A percentile compares a stretch with the other conserved stretches of the same genome.
These are phyloP conservation scores for Penicillium sp. DNA, from an alignment of 2,329 filamentous ascomycete species.

Conservation along the genomic window DNA sequence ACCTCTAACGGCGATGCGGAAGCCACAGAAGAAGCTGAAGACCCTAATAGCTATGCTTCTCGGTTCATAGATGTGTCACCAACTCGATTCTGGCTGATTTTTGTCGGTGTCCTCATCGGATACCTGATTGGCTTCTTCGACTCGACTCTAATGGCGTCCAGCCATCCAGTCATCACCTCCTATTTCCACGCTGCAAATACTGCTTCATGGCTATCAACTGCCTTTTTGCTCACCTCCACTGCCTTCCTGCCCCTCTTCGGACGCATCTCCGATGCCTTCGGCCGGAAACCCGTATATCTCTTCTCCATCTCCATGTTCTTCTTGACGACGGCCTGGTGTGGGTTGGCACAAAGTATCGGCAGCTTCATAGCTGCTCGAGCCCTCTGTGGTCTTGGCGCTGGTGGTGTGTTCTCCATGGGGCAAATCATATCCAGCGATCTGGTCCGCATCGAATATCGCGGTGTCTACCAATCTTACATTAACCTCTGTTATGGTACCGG, in stretches of 20 bases:
- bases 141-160: constrained; percentile 79
- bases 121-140: constrained; percentile 70
- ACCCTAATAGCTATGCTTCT: constrained; percentile 32
- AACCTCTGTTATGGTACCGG: constrained; percentile 44
- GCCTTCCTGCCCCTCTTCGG: constrained; percentile 77
- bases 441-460: constrained; percentile 69
- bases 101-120: constrained; percentile 61
- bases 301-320: constrained; percentile 66
- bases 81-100: constrained; percentile 65
- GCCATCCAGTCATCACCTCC: constrained; percentile 79
- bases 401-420: constrained; percentile 72
- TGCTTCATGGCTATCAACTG: constrained; percentile 81
- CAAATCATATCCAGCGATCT: constrained; percentile 65
- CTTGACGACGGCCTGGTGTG: constrained; percentile 71
- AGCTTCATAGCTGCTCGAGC: constrained; percentile 74
- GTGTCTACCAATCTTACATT: constrained; percentile 48
- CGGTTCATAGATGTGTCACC: constrained; percentile 45
- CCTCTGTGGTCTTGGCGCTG: constrained; percentile 73
- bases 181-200: constrained; percentile 78
- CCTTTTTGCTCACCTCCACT: constrained; percentile 76
- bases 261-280: constrained; percentile 73
- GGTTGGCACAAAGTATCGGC: constrained; percentile 68
- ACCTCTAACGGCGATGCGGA: constrained; percentile 10
- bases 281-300: constrained; percentile 70
- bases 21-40: constrained; percentile 11